Conservation (phyloP, 345 rosid genomes). For the Trapa bicornis region DNA sequence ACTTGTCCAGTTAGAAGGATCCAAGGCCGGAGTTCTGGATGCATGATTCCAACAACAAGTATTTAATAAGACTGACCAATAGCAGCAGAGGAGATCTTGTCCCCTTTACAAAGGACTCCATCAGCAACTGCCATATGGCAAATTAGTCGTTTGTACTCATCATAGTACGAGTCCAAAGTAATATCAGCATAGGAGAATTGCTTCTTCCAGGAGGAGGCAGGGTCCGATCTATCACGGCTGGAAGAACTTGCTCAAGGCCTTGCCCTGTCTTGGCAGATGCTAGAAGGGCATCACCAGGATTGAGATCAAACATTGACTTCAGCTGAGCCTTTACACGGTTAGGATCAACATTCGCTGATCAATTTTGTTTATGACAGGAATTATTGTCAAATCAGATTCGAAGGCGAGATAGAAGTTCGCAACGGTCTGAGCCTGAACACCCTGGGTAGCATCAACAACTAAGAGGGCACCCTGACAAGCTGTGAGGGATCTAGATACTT, state of each 20-base stretch:
- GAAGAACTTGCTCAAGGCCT: slow-evolving; percentile 89
- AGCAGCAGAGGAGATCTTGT: slow-evolving; percentile 79
- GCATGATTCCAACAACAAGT: slow-evolving; percentile 84
- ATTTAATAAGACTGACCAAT: slow-evolving; percentile 74
- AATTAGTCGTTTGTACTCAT: slow-evolving; percentile 87
- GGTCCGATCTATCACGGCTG: slow-evolving; percentile 69
- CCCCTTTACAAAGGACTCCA: slow-evolving; percentile 75
- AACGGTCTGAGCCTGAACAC: slow-evolving; percentile 97
- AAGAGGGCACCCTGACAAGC: slow-evolving; percentile 98
- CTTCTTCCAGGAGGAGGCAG: slow-evolving; percentile 80
- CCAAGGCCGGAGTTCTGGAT: slow-evolving; percentile 87
- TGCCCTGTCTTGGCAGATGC: slow-evolving; percentile 93
- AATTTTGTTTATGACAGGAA: slow-evolving; percentile 86
- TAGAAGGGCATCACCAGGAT: slow-evolving; percentile 61
- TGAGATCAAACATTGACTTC: slow-evolving; percentile 96
- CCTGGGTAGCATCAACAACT: slow-evolving; percentile 98
- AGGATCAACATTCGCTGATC: slow-evolving; percentile 98
- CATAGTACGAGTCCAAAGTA: slow-evolving; percentile 87
- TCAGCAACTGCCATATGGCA: slow-evolving; percentile 93
- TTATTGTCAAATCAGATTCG: slow-evolving; percentile 64
- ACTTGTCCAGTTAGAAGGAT: slow-evolving; percentile 90
- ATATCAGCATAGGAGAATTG: slow-evolving; percentile 66
- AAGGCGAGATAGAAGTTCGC: slow-evolving; percentile 96
- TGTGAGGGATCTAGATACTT: slow-evolving; percentile 91
- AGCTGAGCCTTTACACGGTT: slow-evolving; percentile 89